A percentile compares a stretch with the other conserved stretches of the same genome.
phyloP scores from a whole-genome alignment of 140 eudicot genomes.

The Ambrosia hybrid region DNA sequence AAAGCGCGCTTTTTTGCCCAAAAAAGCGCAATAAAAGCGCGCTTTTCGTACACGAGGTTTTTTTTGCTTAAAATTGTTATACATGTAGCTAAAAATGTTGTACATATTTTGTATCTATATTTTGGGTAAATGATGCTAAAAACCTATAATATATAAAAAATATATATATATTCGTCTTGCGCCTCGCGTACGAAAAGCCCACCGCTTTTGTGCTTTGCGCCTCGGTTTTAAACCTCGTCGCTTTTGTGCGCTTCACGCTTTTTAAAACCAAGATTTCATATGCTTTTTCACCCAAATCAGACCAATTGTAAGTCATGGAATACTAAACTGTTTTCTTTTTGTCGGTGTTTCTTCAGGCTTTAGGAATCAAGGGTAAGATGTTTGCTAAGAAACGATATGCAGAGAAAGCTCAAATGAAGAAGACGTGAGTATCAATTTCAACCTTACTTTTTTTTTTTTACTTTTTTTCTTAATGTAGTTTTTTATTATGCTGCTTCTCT shows the following conservation, averaged over 20 bases:
- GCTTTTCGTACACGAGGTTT: no score
- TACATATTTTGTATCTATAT: no score
- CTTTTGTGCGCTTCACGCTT: no score
- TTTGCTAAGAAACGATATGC: constrained; percentile 83
- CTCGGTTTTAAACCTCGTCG: not conserved
- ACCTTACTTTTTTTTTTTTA: not conserved
- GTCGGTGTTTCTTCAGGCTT: constrained; percentile 43
- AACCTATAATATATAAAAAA: no score
- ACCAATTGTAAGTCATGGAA: not conserved
- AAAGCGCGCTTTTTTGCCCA: no score
- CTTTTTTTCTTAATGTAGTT: not conserved
- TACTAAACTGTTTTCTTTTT: not conserved
- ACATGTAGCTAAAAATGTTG: no score
- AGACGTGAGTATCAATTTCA: constrained; percentile 53
- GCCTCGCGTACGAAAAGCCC: no score
- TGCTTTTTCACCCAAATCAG: not conserved
- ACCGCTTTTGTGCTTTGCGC: not conserved
- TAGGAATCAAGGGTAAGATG: constrained; percentile 99
- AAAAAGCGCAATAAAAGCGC: no score
- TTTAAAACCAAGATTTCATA: not conserved
- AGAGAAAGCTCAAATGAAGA: constrained; percentile 95
- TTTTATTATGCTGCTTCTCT: not conserved
- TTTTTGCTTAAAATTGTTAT: no score
- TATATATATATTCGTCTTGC: no score
- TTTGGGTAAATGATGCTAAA: no score